phyloP scores from a whole-genome alignment of 805 yeast species.

The Starmerella stellata region DNA sequence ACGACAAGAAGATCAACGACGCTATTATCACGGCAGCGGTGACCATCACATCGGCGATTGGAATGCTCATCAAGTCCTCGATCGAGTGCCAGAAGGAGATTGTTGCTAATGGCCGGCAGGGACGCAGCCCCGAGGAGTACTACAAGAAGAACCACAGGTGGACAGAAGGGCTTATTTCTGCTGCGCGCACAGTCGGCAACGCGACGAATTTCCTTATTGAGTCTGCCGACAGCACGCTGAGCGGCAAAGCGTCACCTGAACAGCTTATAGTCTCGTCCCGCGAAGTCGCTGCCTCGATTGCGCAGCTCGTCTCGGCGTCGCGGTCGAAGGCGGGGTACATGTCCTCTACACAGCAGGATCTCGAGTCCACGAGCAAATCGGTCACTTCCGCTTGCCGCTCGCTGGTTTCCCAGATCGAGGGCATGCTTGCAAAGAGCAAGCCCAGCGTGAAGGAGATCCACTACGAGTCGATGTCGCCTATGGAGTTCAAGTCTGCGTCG shows the following conservation, averaged over 20 bases:
- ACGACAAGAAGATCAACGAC: conserved; percentile 52
- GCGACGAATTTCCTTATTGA: conserved; percentile 65
- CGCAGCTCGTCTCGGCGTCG: conserved; percentile 80
- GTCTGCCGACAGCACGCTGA: conserved; percentile 72
- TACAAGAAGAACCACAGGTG: conserved; percentile 77
- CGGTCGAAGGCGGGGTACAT: conserved; percentile 64
- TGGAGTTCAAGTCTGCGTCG: conserved; percentile 68
- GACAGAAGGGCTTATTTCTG: conserved; percentile 86
- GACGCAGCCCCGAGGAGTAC: conserved; percentile 49
- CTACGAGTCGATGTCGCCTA: conserved; percentile 47
- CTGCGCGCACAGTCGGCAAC: conserved; percentile 70
- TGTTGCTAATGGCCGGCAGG: conserved; percentile 50
- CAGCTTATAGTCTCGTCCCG: conserved; percentile 78
- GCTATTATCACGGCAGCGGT: conserved; percentile 62
- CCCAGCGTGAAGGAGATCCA: conserved; percentile 33
- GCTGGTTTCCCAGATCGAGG: conserved; percentile 53
- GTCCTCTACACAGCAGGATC: conserved; percentile 56
- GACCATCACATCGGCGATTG: conserved; percentile 63
- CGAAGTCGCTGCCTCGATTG: conserved; percentile 83
- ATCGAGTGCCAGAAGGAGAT: conserved; percentile 69
- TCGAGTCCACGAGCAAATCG: conserved; percentile 48
- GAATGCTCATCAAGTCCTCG: conserved; percentile 52
- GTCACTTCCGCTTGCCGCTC: conserved; percentile 63
- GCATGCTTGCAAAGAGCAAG: conserved; percentile 29
- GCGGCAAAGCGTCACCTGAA: conserved; percentile 48